phyloP scores from a whole-genome alignment of 2,329 filamentous ascomycete species.

The Aaosphaeria arxii region DNA sequence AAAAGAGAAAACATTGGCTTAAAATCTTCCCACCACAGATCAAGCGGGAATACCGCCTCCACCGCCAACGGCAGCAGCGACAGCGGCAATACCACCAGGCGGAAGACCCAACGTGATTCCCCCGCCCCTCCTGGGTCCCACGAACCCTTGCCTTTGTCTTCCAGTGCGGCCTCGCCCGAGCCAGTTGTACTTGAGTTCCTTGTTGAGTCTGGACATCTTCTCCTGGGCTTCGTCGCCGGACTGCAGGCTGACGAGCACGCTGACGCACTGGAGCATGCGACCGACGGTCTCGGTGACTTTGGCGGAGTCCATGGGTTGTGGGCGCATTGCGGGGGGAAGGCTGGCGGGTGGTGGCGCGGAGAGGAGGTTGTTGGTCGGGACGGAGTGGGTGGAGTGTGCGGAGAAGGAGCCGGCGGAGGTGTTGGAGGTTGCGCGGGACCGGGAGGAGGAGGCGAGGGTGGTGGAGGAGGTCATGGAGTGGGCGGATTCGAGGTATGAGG shows the following conservation, averaged over 20 bases:
- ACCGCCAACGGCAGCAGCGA: too few species aligned
- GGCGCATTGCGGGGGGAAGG: conserved; percentile 19
- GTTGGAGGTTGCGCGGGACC: conserved; percentile 82
- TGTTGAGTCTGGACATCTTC: conserved; percentile 79
- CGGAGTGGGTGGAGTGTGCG: conserved; percentile 35
- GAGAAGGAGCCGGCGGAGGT: conserved; percentile 57
- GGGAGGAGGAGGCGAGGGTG: conserved; percentile 45
- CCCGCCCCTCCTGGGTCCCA: conserved; percentile 58
- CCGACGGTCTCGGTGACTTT: conserved; percentile 93
- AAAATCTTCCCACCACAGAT: too few species aligned
- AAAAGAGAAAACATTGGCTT: too few species aligned
- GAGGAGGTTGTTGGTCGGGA: conserved; percentile 20
- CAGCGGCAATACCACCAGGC: not conserved
- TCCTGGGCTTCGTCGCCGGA: conserved; percentile 69
- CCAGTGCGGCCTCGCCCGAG: conserved; percentile 86
- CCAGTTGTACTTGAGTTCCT: conserved; percentile 95
- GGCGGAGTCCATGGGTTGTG: conserved; percentile 51
- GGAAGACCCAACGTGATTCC: conserved; percentile 4
- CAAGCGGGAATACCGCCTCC: too few species aligned
- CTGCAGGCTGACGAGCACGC: conserved; percentile 77
- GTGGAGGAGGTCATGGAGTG: conserved; percentile 51
- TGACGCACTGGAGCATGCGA: conserved; percentile 93
- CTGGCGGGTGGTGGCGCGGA: conserved; percentile 8
- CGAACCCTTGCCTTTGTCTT: conserved; percentile 83
- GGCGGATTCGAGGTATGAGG: conserved; percentile 72